Evolutionary conservation across 2,329 filamentous ascomycete genomes (phyloP).

Genomic region (Talaromyces atroroseus): DNA sequence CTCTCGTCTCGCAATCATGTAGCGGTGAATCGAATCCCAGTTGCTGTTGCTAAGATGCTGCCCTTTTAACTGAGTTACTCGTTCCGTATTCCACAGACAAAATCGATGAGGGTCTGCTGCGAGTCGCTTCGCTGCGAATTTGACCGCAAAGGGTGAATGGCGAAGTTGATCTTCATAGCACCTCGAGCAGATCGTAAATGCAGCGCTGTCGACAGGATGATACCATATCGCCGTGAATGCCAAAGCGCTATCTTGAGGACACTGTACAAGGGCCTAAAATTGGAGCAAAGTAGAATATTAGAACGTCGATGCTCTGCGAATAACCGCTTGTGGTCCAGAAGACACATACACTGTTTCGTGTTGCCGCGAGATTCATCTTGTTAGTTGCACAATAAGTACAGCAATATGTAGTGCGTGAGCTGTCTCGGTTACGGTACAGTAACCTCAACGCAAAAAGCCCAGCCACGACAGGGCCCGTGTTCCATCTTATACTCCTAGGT

Average conservation of each 20-base stretch:
- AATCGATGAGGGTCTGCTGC: neutral
- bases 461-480: neutral
- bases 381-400: neutral
- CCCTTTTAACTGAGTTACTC: neutral
- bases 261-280: neutral
- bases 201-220: neutral
- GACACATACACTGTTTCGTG: neutral
- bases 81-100: conserved; percentile 8
- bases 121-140: neutral
- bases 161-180: neutral
- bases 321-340: neutral
- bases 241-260: neutral
- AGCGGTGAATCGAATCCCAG: conserved; percentile 4
- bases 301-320: neutral
- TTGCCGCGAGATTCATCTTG: neutral
- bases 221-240: neutral
- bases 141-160: neutral
- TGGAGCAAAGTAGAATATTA: neutral
- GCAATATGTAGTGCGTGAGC: neutral
- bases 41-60: neutral
- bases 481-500: neutral
- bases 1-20: conserved; percentile 4
- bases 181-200: neutral
- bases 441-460: neutral
- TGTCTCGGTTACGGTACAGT: neutral